Conservation (phyloP, 2,329 filamentous ascomycete genomes). For the Trichothecium sympodiale region DNA sequence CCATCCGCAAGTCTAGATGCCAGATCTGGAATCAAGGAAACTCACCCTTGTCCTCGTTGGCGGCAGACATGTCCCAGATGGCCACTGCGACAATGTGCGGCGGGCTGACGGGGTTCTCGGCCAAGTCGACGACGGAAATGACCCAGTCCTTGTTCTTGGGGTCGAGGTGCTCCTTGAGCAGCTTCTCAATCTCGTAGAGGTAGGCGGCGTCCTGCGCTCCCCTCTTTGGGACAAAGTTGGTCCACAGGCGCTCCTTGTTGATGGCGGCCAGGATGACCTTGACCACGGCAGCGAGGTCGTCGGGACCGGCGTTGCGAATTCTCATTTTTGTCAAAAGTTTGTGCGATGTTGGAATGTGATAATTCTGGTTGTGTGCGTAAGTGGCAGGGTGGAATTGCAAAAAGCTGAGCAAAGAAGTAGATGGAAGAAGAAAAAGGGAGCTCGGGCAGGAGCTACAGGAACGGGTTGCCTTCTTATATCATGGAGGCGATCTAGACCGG, state of each 20-base stretch:
- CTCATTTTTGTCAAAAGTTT: too few relatives aligned
- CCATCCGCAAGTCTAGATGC: too few relatives aligned
- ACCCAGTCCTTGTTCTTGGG: conserved; percentile 8
- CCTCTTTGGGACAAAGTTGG: conserved; percentile 5
- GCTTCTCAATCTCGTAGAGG: conserved; percentile 5
- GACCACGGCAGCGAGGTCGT: conserved; percentile 6
- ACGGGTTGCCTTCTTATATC: too few relatives aligned
- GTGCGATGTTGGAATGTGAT: too few relatives aligned
- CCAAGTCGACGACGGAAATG: conserved; percentile 8
- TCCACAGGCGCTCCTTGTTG: conserved; percentile 7
- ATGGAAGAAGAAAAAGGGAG: too few relatives aligned
- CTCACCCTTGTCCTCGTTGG: conserved; percentile 5
- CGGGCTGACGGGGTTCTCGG: conserved; percentile 2
- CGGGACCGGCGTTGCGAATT: conserved; percentile 4
- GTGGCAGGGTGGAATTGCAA: too few relatives aligned
- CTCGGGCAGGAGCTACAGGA: too few relatives aligned
- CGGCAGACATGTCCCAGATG: conserved; percentile 9
- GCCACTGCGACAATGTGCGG: conserved; percentile 7
- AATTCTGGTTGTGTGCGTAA: too few relatives aligned
- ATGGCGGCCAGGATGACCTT: conserved; percentile 7
- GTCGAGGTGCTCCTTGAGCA: conserved; percentile 8
- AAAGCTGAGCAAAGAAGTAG: too few relatives aligned
- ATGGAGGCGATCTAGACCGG: too few relatives aligned
- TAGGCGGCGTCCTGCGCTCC: conserved; percentile 6
- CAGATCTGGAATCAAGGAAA: neutral